Evolutionary conservation across 176 grass and related monocot genomes (phyloP), one percentile per base, ranked within the genome.

Genomic region (Typha latifolia): DNA sequence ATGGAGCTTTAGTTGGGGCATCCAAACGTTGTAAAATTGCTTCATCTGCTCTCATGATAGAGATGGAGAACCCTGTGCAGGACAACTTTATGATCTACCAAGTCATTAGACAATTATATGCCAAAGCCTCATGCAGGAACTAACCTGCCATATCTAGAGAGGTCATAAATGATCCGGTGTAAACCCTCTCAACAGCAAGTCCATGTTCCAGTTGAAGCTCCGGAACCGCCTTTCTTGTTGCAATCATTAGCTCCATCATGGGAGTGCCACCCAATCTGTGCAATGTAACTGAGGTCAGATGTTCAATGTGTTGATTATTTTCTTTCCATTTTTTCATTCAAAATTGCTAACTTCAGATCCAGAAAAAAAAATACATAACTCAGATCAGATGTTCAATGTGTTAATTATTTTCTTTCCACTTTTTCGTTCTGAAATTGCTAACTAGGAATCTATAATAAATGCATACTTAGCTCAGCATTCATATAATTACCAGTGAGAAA

Each of bases 91-190:
- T 18, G 5, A 59, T 22, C 53, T 21, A 59, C 16, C n/a, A 9
- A 59, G 18, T 59, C 11, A 21, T 19, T 9, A 59, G 16, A 59
- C 18, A 15, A 20, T 67, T 18, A 49, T 49, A 68, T 49, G 7
- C 14, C 4, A 53, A 70, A 61, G 14, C 32, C 19, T 69, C 52
- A 50, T 78, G 6, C 49, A 69, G 72, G 72, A 87, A 77, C 75
- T 67, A 32, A 99, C 94, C 94, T 69, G 94, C 89, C 95, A 99
- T 99, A 87, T 99, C 95, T 66, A 99, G 89, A 51, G 95, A 93
- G 64, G 95, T 87, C 89, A 99, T 93, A 76, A 99, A 82, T 27
- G 89, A 74, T 73, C 95, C 86, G 79, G 95, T 99, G 69, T 94
- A 99, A 47, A 93, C 95, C 80, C 94, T 85, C 68, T 99, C 94